Evolutionary conservation across 768 basidiomycete genomes (phyloP).

Genomic region (Termitomyces sp.): DNA sequence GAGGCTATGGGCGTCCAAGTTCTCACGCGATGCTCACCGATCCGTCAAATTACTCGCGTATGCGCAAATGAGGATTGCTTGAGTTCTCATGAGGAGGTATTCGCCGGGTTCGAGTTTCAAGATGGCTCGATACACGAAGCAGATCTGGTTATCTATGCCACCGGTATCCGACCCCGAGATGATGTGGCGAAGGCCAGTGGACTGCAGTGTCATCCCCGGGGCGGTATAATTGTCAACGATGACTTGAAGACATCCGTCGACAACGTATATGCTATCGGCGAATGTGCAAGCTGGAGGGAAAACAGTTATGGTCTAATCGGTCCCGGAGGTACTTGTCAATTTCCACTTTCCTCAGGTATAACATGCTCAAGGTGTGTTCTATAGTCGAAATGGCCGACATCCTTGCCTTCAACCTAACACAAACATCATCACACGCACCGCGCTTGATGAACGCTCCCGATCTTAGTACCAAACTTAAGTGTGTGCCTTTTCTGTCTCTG

Average conservation of each 20-base stretch:
- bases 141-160: constrained; percentile 59
- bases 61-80: constrained; percentile 9
- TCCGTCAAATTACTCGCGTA: constrained; percentile 4
- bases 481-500: background rate
- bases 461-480: constrained; percentile 63
- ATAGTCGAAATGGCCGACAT: constrained; percentile 67
- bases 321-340: constrained; percentile 38
- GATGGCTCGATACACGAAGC: constrained; percentile 41
- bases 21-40: background rate
- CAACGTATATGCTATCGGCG: constrained; percentile 70
- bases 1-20: constrained; percentile 15
- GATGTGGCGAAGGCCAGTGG: constrained; percentile 48
- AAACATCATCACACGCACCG: constrained; percentile 33
- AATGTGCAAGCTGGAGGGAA: constrained; percentile 65
- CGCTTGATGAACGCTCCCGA: constrained; percentile 53
- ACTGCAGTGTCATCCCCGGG: constrained; percentile 40
- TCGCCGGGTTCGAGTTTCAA: constrained; percentile 45
- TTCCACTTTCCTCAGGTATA: background rate
- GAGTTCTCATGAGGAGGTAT: constrained; percentile 15
- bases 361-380: constrained; percentile 17
- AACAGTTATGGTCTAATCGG: constrained; percentile 72
- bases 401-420: constrained; percentile 64
- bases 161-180: constrained; percentile 68
- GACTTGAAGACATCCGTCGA: constrained; percentile 48
- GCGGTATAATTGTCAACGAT: constrained; percentile 58